Evolutionary conservation across 202 grass and related monocot species (phyloP).

Genomic region (Zizania palustris): DNA sequence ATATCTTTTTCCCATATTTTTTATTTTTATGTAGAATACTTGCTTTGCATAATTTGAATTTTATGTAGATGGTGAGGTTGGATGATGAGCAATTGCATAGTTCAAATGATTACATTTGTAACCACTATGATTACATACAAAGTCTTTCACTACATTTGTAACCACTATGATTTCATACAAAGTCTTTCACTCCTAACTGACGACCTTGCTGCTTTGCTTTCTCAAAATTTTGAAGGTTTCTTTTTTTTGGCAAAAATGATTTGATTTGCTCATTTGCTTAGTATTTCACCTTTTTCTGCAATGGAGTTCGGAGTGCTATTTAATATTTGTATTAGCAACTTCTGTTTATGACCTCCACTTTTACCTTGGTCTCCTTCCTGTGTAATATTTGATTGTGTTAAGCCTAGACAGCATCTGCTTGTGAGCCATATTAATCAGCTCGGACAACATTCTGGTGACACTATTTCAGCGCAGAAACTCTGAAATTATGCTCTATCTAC

Average conservation of each 20-base stretch:
- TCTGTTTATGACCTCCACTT: background rate
- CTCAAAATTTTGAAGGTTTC: background rate
- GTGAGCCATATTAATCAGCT: background rate
- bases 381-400: background rate
- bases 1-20: background rate
- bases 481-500: too few species aligned
- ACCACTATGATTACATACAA: constrained; percentile 42
- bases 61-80: constrained; percentile 10
- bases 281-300: background rate
- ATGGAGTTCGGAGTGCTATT: background rate
- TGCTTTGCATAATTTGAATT: background rate
- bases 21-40: background rate
- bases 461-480: background rate
- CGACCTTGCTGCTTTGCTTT: constrained; percentile 16
- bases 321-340: background rate
- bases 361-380: background rate
- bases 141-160: constrained; percentile 53
- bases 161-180: constrained; percentile 42
- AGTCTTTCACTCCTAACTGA: constrained; percentile 66
- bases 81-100: constrained; percentile 60
- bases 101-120: constrained; percentile 54
- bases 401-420: background rate
- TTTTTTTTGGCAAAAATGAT: background rate
- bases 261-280: background rate
- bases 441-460: background rate